Base-by-base conservation (phyloP, 2,329 filamentous ascomycete genomes). In the Scolecobasidium constrictum region DNA sequence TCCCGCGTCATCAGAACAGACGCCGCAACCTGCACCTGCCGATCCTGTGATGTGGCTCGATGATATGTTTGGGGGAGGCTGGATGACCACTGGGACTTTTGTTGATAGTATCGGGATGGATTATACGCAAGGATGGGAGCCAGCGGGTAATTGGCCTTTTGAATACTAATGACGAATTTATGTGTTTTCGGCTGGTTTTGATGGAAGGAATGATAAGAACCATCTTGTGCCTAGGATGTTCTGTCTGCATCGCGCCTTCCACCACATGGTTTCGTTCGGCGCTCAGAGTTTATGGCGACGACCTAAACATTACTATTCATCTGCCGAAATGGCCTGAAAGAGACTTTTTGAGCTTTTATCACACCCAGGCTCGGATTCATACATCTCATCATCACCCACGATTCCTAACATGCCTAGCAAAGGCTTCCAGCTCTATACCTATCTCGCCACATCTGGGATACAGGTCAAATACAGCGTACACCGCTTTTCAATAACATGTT, bases 401-500 rank as follows among this genome's bases (percentile, higher is more conserved):
- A n/a, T n/a, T n/a, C n/a, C 26, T 31, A 9, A 9, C 7, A 61
- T 61, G 58, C 58, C 56, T 4, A 60, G 56, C 22, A 61, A 61
- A 45, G 58, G 58, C 3, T 40, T 61, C 5, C 51, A 52, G 43
- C 56, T 53, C 35, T 59, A 52, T 48, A 46, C 55, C n/a, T 61
- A 57, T 48, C 55, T 57, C 38, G 49, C 52, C 1, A 28, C 2
- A 49, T 48, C 52, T 53, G 20, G 19, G 56, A 49, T 18, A 13
- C 18, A 28, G 16, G 34, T 43, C 15, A 19, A 15, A 22, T 43
- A 22, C 18, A 22, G 18, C 6, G 35, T n/a, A n/a, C n/a, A n/a
- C n/a, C n/a, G n/a, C n/a, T n/a, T n/a, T n/a, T n/a, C n/a, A n/a
- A n/a, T n/a, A n/a, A n/a, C n/a, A n/a, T n/a, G n/a, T n/a, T n/a